phyloP scores from a whole-genome alignment of 805 yeast genomes.

The Kluyveromyces dobzhanskii region DNA sequence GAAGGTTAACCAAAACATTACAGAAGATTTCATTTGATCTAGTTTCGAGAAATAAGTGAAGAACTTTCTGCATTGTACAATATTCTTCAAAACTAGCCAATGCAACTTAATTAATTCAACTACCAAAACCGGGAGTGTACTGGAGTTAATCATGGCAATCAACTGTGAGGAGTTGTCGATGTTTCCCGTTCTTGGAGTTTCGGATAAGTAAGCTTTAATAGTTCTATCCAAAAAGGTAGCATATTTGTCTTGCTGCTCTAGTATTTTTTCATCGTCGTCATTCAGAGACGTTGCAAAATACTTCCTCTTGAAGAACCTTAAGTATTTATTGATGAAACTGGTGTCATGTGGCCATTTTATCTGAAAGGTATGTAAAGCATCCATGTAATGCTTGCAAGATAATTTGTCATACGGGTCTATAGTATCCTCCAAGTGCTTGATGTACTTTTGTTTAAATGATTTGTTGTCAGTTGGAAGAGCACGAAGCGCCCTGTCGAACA shows the following conservation, averaged over 20 bases:
- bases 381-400: neutral
- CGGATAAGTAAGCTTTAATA: constrained; percentile 16
- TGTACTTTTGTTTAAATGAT: constrained; percentile 12
- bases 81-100: constrained; percentile 25
- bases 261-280: constrained; percentile 15
- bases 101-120: constrained; percentile 28
- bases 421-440: constrained; percentile 14
- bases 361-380: constrained; percentile 1
- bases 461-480: constrained; percentile 29
- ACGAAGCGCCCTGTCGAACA: constrained; percentile 46
- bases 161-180: constrained; percentile 16
- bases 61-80: constrained; percentile 26
- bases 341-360: constrained; percentile 15
- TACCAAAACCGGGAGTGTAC: constrained; percentile 33
- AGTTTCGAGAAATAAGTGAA: constrained; percentile 22
- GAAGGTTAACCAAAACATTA: constrained; percentile 48
- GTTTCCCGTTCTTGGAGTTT: constrained; percentile 11
- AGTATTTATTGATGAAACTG: constrained; percentile 14
- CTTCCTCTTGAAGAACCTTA: constrained; percentile 17
- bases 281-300: constrained; percentile 15
- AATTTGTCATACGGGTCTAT: neutral
- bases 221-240: constrained; percentile 19
- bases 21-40: constrained; percentile 31
- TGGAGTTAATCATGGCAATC: constrained; percentile 32
- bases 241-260: constrained; percentile 17